Percentiles rank a stretch among this genome's conserved stretches.
Evolutionary conservation across 73 alveolate genomes (phyloP).

Genomic region (Durusdinium trenchii): DNA sequence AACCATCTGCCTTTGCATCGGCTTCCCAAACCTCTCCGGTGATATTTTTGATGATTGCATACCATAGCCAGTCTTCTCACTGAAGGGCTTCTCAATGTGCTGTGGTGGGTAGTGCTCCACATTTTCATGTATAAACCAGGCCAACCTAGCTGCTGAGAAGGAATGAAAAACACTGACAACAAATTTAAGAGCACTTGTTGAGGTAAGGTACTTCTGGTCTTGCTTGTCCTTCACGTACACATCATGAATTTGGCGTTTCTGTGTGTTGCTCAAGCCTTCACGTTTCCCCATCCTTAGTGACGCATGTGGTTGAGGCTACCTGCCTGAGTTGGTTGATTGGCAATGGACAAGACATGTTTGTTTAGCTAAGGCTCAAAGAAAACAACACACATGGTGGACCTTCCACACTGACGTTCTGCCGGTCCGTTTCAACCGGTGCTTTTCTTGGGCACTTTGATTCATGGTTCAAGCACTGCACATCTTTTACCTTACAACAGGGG

Average conservation of each 20-base stretch:
- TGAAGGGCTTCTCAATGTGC: not conserved
- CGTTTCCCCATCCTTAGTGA: not conserved
- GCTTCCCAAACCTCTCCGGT: not conserved
- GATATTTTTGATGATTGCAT: not conserved
- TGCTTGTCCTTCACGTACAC: not conserved
- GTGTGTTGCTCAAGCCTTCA: not conserved
- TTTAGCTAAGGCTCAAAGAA: not conserved
- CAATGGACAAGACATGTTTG: not conserved
- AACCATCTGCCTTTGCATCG: not conserved
- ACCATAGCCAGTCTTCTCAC: not conserved
- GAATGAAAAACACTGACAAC: not conserved
- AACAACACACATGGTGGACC: not conserved
- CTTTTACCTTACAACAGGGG: not conserved
- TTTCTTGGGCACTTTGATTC: not conserved
- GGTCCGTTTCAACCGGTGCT: not conserved
- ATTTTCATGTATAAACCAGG: constrained; percentile 34
- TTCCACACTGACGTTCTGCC: not conserved
- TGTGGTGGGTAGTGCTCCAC: not conserved
- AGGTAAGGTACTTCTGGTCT: not conserved
- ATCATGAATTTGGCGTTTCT: not conserved
- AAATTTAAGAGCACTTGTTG: not conserved
- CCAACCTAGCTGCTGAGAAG: not conserved
- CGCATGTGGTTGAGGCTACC: not conserved
- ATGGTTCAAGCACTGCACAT: not conserved
- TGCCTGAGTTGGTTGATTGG: not conserved